phyloP scores from a whole-genome alignment of 2,329 filamentous ascomycete species.

The Talaromyces sp. region DNA sequence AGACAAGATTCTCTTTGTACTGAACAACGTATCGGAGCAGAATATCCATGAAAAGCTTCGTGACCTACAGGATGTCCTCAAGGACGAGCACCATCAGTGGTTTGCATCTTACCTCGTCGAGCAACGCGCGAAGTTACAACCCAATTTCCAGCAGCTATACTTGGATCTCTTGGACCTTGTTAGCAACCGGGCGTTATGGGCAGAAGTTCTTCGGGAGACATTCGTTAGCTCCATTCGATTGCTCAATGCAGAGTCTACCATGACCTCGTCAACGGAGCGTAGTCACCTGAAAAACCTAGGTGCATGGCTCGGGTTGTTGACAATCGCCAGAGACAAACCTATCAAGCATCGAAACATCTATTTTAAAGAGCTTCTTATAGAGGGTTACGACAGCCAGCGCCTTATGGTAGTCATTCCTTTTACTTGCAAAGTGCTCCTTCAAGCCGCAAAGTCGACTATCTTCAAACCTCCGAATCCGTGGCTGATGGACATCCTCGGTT shows the following conservation, averaged over 20 bases:
- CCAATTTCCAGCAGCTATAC: conserved; percentile 93
- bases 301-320: conserved; percentile 87
- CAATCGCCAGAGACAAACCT: conserved; percentile 86
- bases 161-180: conserved; percentile 82
- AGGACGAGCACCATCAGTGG: conserved; percentile 85
- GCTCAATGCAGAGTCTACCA: conserved; percentile 82
- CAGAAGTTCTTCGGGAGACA: conserved; percentile 87
- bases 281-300: conserved; percentile 89
- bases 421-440: conserved; percentile 89
- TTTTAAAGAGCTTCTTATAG: conserved; percentile 90
- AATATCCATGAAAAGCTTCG: conserved; percentile 80
- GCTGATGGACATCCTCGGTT: conserved; percentile 90
- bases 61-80: conserved; percentile 73
- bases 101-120: conserved; percentile 94
- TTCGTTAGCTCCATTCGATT: conserved; percentile 80
- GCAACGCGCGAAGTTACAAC: conserved; percentile 92
- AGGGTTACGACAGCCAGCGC: conserved; percentile 88
- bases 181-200: conserved; percentile 71
- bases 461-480: conserved; percentile 96
- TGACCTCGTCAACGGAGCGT: conserved; percentile 78
- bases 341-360: conserved; percentile 96
- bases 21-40: conserved; percentile 92
- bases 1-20: conserved; percentile 88
- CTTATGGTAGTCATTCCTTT: conserved; percentile 92
- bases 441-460: conserved; percentile 77